phyloP scores from a whole-genome alignment of 2,329 filamentous ascomycete genomes.

The Hypoxylon sp. region DNA sequence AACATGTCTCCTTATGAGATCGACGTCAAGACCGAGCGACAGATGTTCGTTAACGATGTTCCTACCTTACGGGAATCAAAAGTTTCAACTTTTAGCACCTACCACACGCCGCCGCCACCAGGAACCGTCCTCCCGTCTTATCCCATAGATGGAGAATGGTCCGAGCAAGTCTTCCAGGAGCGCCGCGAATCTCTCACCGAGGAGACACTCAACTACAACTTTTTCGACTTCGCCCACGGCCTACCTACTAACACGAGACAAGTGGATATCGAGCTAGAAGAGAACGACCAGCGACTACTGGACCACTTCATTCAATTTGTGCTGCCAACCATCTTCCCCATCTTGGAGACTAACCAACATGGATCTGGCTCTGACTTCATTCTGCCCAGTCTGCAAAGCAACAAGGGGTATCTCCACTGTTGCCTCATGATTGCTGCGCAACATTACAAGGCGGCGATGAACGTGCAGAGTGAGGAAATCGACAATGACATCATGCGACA shows the following conservation, averaged over 20 bases:
- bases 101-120: constrained; percentile 77
- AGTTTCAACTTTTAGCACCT: constrained; percentile 93
- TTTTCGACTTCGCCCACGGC: constrained; percentile 82
- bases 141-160: constrained; percentile 71
- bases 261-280: constrained; percentile 82
- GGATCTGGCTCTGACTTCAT: constrained; percentile 84
- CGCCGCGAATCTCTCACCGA: constrained; percentile 73
- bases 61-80: constrained; percentile 86
- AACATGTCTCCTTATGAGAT: constrained; percentile 83
- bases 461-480: constrained; percentile 73
- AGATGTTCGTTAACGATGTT: constrained; percentile 92
- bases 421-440: constrained; percentile 93
- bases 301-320: constrained; percentile 93
- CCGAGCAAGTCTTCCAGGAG: constrained; percentile 74
- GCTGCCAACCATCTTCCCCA: constrained; percentile 87
- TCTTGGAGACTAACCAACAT: constrained; percentile 88
- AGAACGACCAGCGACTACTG: constrained; percentile 84
- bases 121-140: constrained; percentile 72
- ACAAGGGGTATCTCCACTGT: constrained; percentile 94
- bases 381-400: constrained; percentile 85
- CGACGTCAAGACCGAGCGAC: constrained; percentile 93
- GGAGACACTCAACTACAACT: constrained; percentile 76
- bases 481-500: constrained; percentile 93
- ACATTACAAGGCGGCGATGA: constrained; percentile 83
- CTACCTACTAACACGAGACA: constrained; percentile 70